A percentile compares a stretch with the other conserved stretches of the same genome.
phyloP scores from a whole-genome alignment of 768 basidiomycete species.

The Trametes cubensis region DNA sequence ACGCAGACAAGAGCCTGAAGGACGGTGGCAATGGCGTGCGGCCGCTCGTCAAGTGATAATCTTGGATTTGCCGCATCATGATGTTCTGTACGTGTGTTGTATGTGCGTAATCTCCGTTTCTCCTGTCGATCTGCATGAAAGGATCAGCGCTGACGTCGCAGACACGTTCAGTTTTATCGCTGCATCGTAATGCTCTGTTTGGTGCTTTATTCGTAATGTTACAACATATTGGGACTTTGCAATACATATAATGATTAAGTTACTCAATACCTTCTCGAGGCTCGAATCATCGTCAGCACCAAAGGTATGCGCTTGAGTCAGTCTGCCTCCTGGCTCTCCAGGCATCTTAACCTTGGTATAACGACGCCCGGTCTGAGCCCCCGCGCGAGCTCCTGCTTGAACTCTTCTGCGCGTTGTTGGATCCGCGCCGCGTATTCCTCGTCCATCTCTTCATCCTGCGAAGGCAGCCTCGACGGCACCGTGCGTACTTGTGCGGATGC shows the following conservation, averaged over 20 bases:
- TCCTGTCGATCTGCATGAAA: background rate
- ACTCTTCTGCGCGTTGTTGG: constrained; percentile 9
- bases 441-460: constrained; percentile 21
- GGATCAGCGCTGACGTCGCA: background rate
- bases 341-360: constrained; percentile 22
- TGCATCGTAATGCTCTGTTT: background rate
- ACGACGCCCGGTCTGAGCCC: constrained; percentile 24
- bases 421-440: constrained; percentile 1
- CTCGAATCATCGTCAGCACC: too few relatives aligned
- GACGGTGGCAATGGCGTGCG: constrained; percentile 46
- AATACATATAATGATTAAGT: constrained; percentile 11
- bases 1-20: constrained; percentile 44
- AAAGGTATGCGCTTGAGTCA: too few relatives aligned
- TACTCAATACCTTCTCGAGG: background rate
- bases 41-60: constrained; percentile 46
- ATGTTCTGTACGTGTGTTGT: constrained; percentile 1
- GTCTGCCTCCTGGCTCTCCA: constrained; percentile 26
- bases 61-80: background rate
- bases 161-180: constrained; percentile 10
- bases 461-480: constrained; percentile 14
- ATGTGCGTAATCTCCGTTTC: constrained; percentile 12
- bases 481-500: background rate
- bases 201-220: background rate
- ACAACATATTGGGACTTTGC: constrained; percentile 11
- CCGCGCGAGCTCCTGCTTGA: constrained; percentile 16